These are phyloP conservation scores for Hyphopichia fennica DNA, from an alignment of 1,139 yeast species.

Conservation along the genomic window DNA sequence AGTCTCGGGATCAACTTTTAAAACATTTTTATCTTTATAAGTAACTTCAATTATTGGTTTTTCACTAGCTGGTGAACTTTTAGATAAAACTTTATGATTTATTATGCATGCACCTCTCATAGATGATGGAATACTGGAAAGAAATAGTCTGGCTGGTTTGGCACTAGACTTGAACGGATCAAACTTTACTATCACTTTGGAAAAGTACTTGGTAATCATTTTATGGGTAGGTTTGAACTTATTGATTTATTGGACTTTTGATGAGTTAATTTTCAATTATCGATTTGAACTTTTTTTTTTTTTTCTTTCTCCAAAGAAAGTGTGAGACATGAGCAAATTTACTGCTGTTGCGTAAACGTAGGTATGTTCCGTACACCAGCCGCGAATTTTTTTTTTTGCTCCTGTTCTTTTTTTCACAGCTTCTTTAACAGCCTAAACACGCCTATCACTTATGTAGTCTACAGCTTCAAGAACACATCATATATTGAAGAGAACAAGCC, in stretches of 20 bases:
- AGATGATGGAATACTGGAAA: constrained; percentile 76
- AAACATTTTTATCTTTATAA: constrained; percentile 75
- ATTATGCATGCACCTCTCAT: constrained; percentile 52
- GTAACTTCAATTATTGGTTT: constrained; percentile 68
- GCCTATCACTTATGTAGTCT: too few relatives aligned
- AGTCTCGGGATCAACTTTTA: constrained; percentile 65
- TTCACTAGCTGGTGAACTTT: constrained; percentile 34
- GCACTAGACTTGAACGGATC: constrained; percentile 78
- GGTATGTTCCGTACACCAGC: too few relatives aligned
- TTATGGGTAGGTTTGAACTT: background rate
- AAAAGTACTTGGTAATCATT: constrained; percentile 86
- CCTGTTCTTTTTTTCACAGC: too few relatives aligned
- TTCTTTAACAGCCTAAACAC: too few relatives aligned
- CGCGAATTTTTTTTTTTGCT: too few relatives aligned
- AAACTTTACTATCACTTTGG: constrained; percentile 74
- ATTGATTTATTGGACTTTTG: background rate
- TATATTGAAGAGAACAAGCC: too few relatives aligned
- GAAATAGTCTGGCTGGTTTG: constrained; percentile 75
- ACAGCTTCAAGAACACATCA: too few relatives aligned
- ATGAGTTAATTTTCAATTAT: background rate
- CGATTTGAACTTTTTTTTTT: background rate
- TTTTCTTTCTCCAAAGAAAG: too few relatives aligned
- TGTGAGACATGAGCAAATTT: too few relatives aligned
- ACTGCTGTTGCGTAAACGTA: too few relatives aligned
- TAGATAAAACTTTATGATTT: constrained; percentile 55